phyloP scores from a whole-genome alignment of 345 rosid genomes.

The Populus tremula region DNA sequence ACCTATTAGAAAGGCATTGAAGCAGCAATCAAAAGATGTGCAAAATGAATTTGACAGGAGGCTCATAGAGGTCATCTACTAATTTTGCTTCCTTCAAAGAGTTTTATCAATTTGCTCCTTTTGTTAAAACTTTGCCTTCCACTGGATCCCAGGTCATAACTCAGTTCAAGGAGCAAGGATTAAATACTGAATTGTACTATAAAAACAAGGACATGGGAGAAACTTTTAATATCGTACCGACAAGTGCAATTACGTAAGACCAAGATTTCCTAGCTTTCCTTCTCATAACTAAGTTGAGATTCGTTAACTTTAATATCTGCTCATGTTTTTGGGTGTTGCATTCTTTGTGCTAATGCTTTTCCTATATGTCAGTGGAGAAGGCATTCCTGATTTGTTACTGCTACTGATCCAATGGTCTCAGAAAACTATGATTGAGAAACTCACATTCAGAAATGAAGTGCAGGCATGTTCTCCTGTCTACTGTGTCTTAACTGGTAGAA shows the following conservation, averaged over 20 bases:
- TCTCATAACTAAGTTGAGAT: background rate
- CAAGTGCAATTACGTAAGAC: conserved; percentile 78
- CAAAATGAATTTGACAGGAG: conserved; percentile 67
- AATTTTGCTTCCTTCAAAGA: background rate
- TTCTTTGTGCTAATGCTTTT: background rate
- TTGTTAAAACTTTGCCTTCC: conserved; percentile 1
- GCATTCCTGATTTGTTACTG: conserved; percentile 82
- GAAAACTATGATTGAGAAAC: conserved; percentile 92
- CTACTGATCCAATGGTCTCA: conserved; percentile 87
- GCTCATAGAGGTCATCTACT: conserved; percentile 48
- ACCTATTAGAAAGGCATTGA: conserved; percentile 67
- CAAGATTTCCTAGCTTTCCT: background rate
- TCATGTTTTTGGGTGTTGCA: conserved; percentile 1
- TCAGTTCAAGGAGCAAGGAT: conserved; percentile 83
- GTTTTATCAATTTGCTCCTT: background rate
- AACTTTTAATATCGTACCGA: conserved; percentile 79
- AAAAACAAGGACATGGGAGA: conserved; percentile 87
- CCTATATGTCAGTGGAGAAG: conserved; percentile 65
- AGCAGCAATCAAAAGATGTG: conserved; percentile 67
- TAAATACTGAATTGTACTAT: conserved; percentile 84
- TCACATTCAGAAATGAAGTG: conserved; percentile 72
- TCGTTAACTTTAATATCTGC: background rate
- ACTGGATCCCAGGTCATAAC: conserved; percentile 51
- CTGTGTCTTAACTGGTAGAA: background rate
- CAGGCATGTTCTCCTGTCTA: conserved; percentile 45